Evolutionary conservation across 768 basidiomycete species (phyloP).

Genomic region (Boletus tomentosulus): DNA sequence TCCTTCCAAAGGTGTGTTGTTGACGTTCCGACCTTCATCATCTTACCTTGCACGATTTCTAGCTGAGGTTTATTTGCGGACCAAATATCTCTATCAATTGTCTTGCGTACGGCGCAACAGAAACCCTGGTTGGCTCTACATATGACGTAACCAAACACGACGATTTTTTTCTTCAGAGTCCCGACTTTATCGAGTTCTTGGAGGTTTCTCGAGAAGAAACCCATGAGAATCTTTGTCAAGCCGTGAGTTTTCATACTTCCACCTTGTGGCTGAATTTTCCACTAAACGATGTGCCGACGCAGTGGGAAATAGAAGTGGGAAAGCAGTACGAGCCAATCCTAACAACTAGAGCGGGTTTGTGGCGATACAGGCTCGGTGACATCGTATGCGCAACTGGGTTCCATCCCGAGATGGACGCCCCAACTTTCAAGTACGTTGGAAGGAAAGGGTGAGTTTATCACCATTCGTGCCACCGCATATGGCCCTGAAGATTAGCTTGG

Average conservation of each 20-base stretch:
- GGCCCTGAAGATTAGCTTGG: neutral
- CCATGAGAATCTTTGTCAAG: constrained; percentile 13
- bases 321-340: constrained; percentile 18
- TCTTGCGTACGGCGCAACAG: constrained; percentile 11
- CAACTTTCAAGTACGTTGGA: constrained; percentile 12
- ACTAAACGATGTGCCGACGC: neutral
- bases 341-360: constrained; percentile 23
- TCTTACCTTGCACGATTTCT: neutral
- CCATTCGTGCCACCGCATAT: no score
- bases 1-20: constrained; percentile 14
- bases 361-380: constrained; percentile 22
- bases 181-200: constrained; percentile 15
- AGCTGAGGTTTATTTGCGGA: constrained; percentile 15
- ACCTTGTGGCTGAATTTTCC: neutral
- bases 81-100: constrained; percentile 2
- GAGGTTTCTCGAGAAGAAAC: constrained; percentile 7
- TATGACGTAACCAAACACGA: constrained; percentile 3
- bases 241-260: constrained; percentile 5
- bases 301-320: constrained; percentile 16
- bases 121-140: constrained; percentile 1
- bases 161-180: constrained; percentile 2
- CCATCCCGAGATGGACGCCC: neutral
- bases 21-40: no score
- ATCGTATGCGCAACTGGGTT: constrained; percentile 20
- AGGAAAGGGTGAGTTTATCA: constrained; percentile 16